phyloP scores from a whole-genome alignment of 108 stramenopile genomes.

The Skeletonema grethae region DNA sequence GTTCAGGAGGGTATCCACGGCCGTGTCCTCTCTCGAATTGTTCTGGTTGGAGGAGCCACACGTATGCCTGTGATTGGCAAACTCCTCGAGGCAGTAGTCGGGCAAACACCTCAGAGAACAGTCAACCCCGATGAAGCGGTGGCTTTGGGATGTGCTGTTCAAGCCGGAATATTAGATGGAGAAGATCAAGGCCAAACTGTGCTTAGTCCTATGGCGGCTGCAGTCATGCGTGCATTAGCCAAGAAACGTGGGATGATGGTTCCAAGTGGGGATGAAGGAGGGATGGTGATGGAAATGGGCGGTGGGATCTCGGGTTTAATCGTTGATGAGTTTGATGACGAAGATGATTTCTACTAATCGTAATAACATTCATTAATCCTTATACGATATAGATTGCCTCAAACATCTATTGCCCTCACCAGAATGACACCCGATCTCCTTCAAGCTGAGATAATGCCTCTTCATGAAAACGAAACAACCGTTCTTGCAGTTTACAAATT shows the following conservation, averaged over 20 bases:
- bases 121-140: constrained; percentile 91
- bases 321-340: constrained; percentile 30
- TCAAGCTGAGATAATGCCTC: not conserved
- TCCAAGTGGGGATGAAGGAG: not conserved
- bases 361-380: not conserved
- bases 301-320: constrained; percentile 13
- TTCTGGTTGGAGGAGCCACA: constrained; percentile 89
- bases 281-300: constrained; percentile 1
- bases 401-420: not conserved
- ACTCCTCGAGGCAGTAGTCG: constrained; percentile 72
- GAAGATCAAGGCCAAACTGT: constrained; percentile 74
- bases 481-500: not conserved
- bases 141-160: constrained; percentile 87
- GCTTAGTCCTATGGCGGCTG: constrained; percentile 85
- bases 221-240: constrained; percentile 78
- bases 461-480: not conserved
- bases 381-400: too few species aligned
- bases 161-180: constrained; percentile 89
- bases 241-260: constrained; percentile 49
- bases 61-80: constrained; percentile 86
- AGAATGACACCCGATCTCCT: not conserved
- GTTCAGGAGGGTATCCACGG: constrained; percentile 81
- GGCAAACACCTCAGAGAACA: constrained; percentile 71
- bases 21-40: constrained; percentile 78
- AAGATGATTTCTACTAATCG: constrained; percentile 25